A percentile compares a stretch with the other conserved stretches of the same genome.
phyloP scores from a whole-genome alignment of 139 green algal genomes.

The Auxenochlorella pyrenoidosa region DNA sequence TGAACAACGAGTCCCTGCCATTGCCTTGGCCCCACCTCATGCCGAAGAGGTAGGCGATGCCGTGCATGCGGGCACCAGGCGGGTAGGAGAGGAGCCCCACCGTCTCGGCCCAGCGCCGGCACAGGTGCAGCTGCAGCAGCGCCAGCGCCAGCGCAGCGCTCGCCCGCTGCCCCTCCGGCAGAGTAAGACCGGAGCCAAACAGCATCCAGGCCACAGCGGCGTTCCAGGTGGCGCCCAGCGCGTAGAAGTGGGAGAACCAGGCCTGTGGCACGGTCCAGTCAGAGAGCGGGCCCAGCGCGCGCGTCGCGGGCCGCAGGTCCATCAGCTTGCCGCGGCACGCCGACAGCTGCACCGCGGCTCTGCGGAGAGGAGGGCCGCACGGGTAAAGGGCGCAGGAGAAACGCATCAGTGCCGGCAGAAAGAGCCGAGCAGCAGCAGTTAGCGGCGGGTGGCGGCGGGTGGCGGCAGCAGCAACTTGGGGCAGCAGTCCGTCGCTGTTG shows the following conservation, averaged over 20 bases:
- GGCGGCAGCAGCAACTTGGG: conserved; percentile 57
- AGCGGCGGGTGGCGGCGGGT: not conserved
- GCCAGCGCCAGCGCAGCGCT: conserved; percentile 10
- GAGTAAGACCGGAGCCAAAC: not conserved
- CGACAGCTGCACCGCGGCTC: conserved; percentile 54
- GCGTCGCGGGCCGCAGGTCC: conserved; percentile 39
- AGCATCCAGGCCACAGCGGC: not conserved
- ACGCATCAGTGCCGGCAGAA: not conserved
- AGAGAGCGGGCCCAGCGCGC: conserved; percentile 54
- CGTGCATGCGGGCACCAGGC: conserved; percentile 72
- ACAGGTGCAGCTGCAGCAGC: conserved; percentile 70
- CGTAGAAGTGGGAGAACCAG: conserved; percentile 86
- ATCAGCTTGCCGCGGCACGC: conserved; percentile 69
- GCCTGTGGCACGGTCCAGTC: conserved; percentile 71
- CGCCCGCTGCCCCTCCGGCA: not conserved
- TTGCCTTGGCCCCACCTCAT: conserved; percentile 60
- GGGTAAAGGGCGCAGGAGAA: too few relatives aligned
- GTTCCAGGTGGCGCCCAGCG: conserved; percentile 56
- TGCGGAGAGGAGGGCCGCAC: conserved; percentile 18
- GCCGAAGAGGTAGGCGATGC: conserved; percentile 84
- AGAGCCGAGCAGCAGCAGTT: not conserved
- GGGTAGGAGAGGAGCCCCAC: conserved; percentile 61
- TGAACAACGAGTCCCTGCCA: too few relatives aligned
- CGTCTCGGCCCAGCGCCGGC: conserved; percentile 67
- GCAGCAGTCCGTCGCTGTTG: conserved; percentile 22